Conservation (phyloP, 164 flowering plant species). For the Sextonia rubra region DNA sequence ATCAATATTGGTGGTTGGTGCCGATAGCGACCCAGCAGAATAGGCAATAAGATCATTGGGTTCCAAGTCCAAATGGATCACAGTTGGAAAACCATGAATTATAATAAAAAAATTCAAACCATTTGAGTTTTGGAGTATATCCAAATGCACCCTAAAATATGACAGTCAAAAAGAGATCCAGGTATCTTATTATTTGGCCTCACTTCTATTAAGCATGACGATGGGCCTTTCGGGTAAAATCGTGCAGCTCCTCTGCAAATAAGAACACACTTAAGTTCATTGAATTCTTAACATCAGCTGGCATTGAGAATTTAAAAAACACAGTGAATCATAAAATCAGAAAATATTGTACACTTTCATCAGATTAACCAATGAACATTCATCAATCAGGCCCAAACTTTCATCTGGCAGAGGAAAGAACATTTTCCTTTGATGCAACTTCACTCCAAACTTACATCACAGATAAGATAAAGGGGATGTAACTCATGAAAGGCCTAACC, state of each 20-base stretch:
- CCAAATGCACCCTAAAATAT: background rate
- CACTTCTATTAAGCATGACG: conserved; percentile 74
- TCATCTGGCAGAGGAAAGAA: background rate
- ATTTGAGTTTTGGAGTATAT: background rate
- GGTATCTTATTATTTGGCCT: conserved; percentile 18
- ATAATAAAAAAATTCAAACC: background rate
- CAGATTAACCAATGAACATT: background rate
- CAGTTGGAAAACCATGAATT: background rate
- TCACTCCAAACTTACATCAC: background rate
- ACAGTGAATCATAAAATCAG: background rate
- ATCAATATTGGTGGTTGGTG: background rate
- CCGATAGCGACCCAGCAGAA: background rate
- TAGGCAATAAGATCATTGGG: background rate
- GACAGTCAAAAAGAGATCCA: background rate
- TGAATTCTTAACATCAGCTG: background rate
- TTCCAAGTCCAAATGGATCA: background rate
- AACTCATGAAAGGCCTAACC: background rate
- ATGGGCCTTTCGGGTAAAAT: conserved; percentile 84
- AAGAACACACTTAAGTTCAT: background rate
- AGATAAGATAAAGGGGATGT: background rate
- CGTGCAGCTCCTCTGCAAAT: conserved; percentile 84
- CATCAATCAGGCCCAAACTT: background rate
- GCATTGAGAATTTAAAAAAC: background rate
- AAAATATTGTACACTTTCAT: background rate
- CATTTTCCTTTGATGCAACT: background rate